Percentiles rank a stretch among this genome's conserved stretches.
phyloP scores from a whole-genome alignment of 176 grass and related monocot genomes.

The Musa acuminata region DNA sequence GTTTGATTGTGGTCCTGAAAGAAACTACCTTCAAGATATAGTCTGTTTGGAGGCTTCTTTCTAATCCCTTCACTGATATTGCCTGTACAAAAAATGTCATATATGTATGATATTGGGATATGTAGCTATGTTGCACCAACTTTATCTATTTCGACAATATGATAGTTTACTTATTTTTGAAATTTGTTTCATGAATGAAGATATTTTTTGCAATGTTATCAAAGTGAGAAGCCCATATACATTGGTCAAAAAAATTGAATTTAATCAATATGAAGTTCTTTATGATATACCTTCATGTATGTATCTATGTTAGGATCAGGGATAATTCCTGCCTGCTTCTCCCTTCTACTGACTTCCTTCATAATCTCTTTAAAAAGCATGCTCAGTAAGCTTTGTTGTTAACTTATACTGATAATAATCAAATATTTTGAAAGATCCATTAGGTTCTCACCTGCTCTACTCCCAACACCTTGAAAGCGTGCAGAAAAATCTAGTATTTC shows the following conservation, averaged over 20 bases:
- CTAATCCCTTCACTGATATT: constrained; percentile 59
- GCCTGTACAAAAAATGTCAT: constrained; percentile 40
- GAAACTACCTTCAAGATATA: constrained; percentile 78
- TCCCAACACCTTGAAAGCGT: constrained; percentile 61
- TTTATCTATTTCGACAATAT: neutral
- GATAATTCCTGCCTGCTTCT: constrained; percentile 58
- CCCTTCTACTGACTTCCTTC: constrained; percentile 68
- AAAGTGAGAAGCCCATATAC: neutral
- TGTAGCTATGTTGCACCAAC: neutral
- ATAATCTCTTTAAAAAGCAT: constrained; percentile 42
- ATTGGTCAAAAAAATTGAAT: constrained; percentile 5
- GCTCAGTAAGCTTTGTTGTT: neutral
- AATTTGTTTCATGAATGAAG: neutral
- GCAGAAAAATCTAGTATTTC: constrained; percentile 60
- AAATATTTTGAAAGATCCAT: neutral
- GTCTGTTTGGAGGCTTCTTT: constrained; percentile 72
- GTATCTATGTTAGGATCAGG: constrained; percentile 69
- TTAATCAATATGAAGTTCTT: neutral
- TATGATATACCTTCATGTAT: constrained; percentile 66
- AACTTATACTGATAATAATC: neutral
- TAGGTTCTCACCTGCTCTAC: constrained; percentile 34
- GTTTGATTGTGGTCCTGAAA: neutral
- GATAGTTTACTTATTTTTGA: neutral
- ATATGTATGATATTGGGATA: constrained; percentile 12
- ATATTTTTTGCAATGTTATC: too few relatives aligned